Evolutionary conservation across 2,329 filamentous ascomycete species (phyloP), one percentile per base, ranked within the genome.

Genomic region (Aspergillus sojae): DNA sequence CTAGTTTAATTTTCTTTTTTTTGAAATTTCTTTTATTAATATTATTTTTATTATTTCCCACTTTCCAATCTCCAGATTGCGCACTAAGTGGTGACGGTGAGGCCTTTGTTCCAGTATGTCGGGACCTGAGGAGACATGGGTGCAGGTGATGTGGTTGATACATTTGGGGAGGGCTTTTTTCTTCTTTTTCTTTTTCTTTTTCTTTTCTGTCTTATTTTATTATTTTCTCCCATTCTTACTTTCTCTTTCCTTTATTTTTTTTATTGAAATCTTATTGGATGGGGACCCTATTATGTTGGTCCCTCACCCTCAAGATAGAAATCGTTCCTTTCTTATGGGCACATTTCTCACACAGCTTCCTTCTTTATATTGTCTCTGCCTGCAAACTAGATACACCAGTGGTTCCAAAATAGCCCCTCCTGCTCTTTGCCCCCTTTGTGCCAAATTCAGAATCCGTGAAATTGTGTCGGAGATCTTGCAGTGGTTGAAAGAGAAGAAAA

Each of bases 21-120:
- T 28, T 16, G 5, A 4, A 30, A 3, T 57, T 45, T 46, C 32
- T 28, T 57, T 46, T 45, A 9, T 45, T 46, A 43, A 28, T 30
- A 39, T 21, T 34, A 7, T 54, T 32, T 54, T 34, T 53, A 46
- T 23, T 61, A 57, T 62, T 60, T 55, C 52, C 46, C 28, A 57
- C 53, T 62, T 46, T 53, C 23, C 21, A 46, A 26, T 46, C 45
- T 46, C 45, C 45, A 46, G 21, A 30, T 36, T 60, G 54, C 59
- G 34, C 56, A 39, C 45, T 53, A 46, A 43, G 46, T 39, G 54
- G 50, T 55, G 59, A 60, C 58, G 61, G 65, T 57, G 56, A 41
- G 36, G 64, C 64, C 66, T 70, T 70, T 68, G 67, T 68, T 64
- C 66, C 62, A 64, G 12, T 58, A 9, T 55, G 36, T 68, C 68